Evolutionary conservation across 257 asterid genomes (phyloP).

Genomic region (Misopates orontium): DNA sequence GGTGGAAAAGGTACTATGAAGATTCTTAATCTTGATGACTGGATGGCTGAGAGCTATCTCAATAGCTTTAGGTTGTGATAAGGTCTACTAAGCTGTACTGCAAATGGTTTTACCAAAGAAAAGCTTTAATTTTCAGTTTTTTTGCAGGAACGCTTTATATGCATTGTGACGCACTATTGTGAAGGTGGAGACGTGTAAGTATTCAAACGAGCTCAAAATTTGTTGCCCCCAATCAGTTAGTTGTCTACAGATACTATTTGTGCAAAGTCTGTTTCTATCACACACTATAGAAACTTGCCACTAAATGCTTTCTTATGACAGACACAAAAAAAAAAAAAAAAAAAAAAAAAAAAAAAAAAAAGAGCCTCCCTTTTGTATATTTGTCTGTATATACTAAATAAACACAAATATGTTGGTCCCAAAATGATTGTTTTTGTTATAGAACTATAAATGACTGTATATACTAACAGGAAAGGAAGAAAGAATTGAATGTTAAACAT

Average conservation of each 20-base stretch:
- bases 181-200: slow-evolving; percentile 96
- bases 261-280: too few species aligned
- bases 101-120: background rate
- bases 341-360: too few species aligned
- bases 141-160: slow-evolving; percentile 65
- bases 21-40: slow-evolving; percentile 7
- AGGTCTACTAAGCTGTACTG: slow-evolving; percentile 10
- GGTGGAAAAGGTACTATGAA: slow-evolving; percentile 73
- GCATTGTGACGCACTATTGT: slow-evolving; percentile 76
- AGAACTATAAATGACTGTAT: too few species aligned
- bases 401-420: too few species aligned
- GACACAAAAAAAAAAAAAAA: too few species aligned
- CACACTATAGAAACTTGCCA: background rate
- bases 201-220: background rate
- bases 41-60: slow-evolving; percentile 8
- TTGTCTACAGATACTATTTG: too few species aligned
- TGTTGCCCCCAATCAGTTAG: too few species aligned
- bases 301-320: background rate
- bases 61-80: background rate
- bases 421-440: too few species aligned
- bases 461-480: too few species aligned
- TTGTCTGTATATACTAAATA: too few species aligned
- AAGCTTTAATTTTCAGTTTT: slow-evolving; percentile 25
- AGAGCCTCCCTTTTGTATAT: too few species aligned
- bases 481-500: background rate